phyloP scores from a whole-genome alignment of 2,329 filamentous ascomycete species.

The Cytospora paraplurivora region DNA sequence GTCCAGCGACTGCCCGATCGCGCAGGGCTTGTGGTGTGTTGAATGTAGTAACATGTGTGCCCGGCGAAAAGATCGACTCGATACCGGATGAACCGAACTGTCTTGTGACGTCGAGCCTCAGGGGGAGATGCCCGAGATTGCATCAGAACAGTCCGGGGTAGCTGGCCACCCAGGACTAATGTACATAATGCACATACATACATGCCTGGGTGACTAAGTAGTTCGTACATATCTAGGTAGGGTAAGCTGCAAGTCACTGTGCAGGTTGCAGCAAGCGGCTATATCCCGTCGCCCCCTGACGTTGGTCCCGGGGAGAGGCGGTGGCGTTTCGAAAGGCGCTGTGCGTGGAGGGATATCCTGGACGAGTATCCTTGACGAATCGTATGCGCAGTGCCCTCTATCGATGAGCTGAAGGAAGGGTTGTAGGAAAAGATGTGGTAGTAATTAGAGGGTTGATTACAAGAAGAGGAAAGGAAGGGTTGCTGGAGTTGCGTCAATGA shows the following conservation, averaged over 20 bases:
- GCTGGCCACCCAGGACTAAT: too few relatives aligned
- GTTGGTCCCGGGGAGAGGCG: neutral
- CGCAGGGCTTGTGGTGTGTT: neutral
- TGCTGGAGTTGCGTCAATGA: neutral
- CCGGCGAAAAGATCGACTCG: neutral
- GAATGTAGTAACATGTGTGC: neutral
- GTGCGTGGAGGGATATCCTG: neutral
- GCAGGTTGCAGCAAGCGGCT: slow-evolving; percentile 14
- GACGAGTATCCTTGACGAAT: neutral
- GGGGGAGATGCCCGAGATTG: neutral
- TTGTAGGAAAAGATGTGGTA: neutral
- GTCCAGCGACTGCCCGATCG: neutral
- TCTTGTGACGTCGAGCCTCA: neutral
- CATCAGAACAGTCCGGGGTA: neutral
- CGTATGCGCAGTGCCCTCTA: slow-evolving; percentile 3
- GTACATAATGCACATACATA: neutral
- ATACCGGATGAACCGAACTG: neutral
- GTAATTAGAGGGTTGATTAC: neutral
- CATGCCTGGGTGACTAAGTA: slow-evolving; percentile 1
- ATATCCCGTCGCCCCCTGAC: neutral
- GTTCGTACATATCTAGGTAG: neutral
- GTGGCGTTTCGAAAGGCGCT: slow-evolving; percentile 9
- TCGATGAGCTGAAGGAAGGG: neutral
- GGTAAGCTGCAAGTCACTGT: slow-evolving; percentile 17
- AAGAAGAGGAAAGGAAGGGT: neutral